These are phyloP conservation scores for Sporormia fimetaria DNA, from an alignment of 495 filamentous ascomycete genomes.

Conservation along the genomic window DNA sequence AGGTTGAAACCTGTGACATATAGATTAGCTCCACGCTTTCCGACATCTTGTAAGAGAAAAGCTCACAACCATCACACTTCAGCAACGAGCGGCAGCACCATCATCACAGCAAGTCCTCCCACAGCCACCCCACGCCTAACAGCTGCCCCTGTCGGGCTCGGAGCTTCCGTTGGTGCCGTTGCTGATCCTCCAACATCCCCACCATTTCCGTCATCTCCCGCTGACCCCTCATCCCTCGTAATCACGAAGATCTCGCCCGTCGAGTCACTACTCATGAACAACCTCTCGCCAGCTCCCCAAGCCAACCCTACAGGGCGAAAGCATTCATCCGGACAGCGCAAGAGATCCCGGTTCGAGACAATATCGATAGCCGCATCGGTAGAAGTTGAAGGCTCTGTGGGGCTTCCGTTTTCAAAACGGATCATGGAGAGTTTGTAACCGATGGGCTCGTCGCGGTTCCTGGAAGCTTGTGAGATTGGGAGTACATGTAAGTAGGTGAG, in stretches of 20 bases:
- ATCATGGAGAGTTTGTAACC: conserved; percentile 41
- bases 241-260: conserved; percentile 42
- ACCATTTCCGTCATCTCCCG: no score
- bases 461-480: conserved; percentile 16
- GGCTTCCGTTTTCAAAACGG: conserved; percentile 37
- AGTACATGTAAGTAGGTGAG: not conserved
- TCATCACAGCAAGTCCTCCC: no score
- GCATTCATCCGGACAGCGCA: conserved; percentile 34
- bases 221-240: conserved; percentile 32
- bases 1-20: no score
- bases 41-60: no score
- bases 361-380: conserved; percentile 36
- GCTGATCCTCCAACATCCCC: no score
- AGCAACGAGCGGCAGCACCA: no score
- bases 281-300: conserved; percentile 37
- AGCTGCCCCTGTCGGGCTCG: no score
- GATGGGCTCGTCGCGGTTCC: conserved; percentile 36
- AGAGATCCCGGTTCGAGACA: conserved; percentile 36
- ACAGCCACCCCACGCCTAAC: no score
- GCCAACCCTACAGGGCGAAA: conserved; percentile 43
- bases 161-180: no score
- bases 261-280: conserved; percentile 40
- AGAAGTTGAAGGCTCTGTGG: conserved; percentile 33
- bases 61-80: no score
- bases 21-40: no score